Conservation (phyloP, 179 eudicot genomes). For the Heliamphora pulchella region DNA sequence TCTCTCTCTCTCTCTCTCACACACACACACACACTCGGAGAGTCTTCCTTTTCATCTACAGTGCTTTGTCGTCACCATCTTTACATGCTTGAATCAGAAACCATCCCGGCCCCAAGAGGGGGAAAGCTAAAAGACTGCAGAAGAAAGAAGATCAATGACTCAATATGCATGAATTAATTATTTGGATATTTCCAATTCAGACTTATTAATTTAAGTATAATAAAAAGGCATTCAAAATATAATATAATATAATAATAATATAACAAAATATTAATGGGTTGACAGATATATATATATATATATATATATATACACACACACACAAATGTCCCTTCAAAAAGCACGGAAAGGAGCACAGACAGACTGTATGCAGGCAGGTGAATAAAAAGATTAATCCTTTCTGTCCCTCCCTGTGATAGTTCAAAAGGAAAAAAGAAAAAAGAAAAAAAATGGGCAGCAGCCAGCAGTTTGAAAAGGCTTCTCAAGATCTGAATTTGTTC, state of each 20-base stretch:
- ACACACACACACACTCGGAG: no score
- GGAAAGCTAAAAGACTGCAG: constrained; percentile 12
- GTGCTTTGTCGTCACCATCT: constrained; percentile 20
- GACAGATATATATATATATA: no score
- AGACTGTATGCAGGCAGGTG: background rate
- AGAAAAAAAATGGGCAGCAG: background rate
- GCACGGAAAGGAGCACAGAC: background rate
- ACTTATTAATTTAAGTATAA: background rate
- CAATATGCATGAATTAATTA: constrained; percentile 9
- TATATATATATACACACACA: no score
- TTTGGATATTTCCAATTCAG: background rate
- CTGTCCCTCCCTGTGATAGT: background rate
- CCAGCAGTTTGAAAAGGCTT: background rate
- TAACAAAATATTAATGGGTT: background rate
- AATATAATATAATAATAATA: background rate
- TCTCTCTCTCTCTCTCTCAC: background rate
- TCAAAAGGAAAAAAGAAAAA: background rate
- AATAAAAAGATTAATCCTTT: background rate
- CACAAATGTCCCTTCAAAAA: no score
- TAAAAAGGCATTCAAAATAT: no score
- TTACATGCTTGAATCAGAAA: constrained; percentile 25
- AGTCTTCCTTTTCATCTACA: constrained; percentile 21
- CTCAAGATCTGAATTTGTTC: background rate
- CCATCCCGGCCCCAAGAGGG: constrained; percentile 3
- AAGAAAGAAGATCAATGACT: constrained; percentile 12